phyloP scores from a whole-genome alignment of 306 rosid species.

The Pyrus communis region DNA sequence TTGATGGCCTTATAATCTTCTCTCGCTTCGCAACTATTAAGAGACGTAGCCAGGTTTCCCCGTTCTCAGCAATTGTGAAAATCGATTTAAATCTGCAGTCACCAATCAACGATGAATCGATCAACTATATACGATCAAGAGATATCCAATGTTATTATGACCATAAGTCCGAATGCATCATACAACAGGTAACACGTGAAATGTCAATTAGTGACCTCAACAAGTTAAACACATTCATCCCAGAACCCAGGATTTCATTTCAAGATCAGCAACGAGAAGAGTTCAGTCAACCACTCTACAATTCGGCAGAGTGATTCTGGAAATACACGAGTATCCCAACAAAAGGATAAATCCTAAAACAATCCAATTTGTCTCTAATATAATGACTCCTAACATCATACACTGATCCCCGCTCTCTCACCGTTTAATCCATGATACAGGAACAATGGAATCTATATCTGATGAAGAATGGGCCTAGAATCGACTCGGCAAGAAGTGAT shows the following conservation, averaged over 20 bases:
- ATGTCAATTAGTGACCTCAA: not conserved
- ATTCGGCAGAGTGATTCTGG: not conserved
- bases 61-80: not conserved
- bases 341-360: not conserved
- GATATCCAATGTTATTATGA: not conserved
- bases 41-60: not conserved
- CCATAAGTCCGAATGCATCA: not conserved
- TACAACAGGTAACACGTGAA: not conserved
- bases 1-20: not conserved
- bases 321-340: not conserved
- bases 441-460: not conserved
- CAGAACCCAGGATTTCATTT: not conserved
- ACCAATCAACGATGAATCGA: not conserved
- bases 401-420: no score
- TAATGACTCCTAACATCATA: not conserved
- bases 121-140: not conserved
- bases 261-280: not conserved
- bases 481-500: not conserved
- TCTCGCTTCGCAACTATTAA: not conserved
- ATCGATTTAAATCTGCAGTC: constrained; percentile 5
- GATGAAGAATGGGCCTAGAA: not conserved
- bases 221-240: not conserved
- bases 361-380: not conserved
- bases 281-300: not conserved
- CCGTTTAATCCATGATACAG: not conserved